phyloP scores from a whole-genome alignment of 805 yeast genomes.

The Metschnikowia koreensis region DNA sequence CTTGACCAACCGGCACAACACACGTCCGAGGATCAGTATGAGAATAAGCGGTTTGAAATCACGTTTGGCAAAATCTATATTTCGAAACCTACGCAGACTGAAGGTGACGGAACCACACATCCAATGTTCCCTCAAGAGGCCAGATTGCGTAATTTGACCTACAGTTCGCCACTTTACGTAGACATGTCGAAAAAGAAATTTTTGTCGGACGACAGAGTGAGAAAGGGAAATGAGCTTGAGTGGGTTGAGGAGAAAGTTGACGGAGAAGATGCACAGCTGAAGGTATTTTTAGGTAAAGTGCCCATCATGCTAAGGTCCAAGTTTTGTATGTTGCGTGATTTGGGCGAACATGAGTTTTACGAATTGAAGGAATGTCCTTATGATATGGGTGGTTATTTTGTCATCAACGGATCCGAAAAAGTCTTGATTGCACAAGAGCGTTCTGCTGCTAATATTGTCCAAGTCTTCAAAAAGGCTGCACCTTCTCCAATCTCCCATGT shows the following conservation, averaged over 20 bases:
- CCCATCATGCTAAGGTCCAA: conserved; percentile 98
- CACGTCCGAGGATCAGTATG: conserved; percentile 83
- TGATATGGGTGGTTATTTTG: conserved; percentile 99
- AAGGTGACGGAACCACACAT: conserved; percentile 99
- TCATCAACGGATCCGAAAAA: conserved; percentile 97
- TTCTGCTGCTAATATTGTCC: conserved; percentile 97
- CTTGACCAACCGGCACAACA: conserved; percentile 99
- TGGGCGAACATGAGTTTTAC: conserved; percentile 89
- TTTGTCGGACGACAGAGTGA: conserved; percentile 69
- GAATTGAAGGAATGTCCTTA: conserved; percentile 97
- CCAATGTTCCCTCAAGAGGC: conserved; percentile 99
- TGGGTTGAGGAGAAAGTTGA: conserved; percentile 51
- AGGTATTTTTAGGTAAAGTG: conserved; percentile 92
- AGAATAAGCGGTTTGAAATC: conserved; percentile 90
- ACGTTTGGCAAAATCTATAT: conserved; percentile 96
- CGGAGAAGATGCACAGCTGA: conserved; percentile 60
- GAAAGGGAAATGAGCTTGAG: conserved; percentile 45
- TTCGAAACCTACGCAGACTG: conserved; percentile 97
- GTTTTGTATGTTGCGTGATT: conserved; percentile 87
- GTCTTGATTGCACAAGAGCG: conserved; percentile 98
- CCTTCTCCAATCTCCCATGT: conserved; percentile 95
- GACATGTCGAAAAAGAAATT: conserved; percentile 91
- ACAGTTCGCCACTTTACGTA: conserved; percentile 92
- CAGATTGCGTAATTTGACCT: conserved; percentile 90
- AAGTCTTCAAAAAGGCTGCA: conserved; percentile 96